Base-by-base conservation (phyloP, 1,284 basidiomycete genomes). In the Cystobasidium pallidum region DNA sequence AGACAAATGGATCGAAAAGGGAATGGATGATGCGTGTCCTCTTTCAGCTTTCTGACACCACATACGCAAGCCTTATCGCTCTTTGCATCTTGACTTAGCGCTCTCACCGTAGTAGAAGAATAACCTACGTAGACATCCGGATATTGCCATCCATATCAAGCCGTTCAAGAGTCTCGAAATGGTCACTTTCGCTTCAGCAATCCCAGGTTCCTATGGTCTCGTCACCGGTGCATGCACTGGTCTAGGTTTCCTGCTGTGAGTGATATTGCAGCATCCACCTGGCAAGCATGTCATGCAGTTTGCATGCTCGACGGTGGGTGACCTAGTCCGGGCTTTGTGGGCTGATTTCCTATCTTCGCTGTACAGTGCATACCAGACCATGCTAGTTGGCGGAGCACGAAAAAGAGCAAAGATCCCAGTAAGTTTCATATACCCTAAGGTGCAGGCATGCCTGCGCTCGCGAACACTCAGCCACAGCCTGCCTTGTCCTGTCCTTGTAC, bases 361-460 rank as follows among this genome's bases (percentile, higher is more conserved):
- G 28, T 28, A 51, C 52, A 66, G 64, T 19, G 67, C 58, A 11
- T 71, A 58, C 41, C 68, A 71, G 36, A 45, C 58, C 26, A 54
- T 45, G 15, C 68, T 63, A n/a, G 68, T 71, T n/a, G 32, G 34
- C 17, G n/a, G 24, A 13, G 59, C 59, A 32, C 26, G 68, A 21
- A 71, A 71, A 34, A 36, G 34, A 21, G 68, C 68, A 8, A 43
- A 47, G 32, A 71, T 71, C 28, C 21, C 45, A n/a, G 68, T 71
- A 30, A 55, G 61, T 39, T 32, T 19, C 19, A 8, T 6, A 45
- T 45, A 45, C 13, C 6, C 7, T 39, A 7, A 39, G 7, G 13
- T 13, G 36, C 36, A 13, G 36, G 6, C 36, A 39, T 39, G 36
- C 36, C 36, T 6, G 36, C n/a, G n/a, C n/a, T n/a, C n/a, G n/a